Conservation (phyloP, 352 stramenopile species). For the Phytophthora fragariae region DNA sequence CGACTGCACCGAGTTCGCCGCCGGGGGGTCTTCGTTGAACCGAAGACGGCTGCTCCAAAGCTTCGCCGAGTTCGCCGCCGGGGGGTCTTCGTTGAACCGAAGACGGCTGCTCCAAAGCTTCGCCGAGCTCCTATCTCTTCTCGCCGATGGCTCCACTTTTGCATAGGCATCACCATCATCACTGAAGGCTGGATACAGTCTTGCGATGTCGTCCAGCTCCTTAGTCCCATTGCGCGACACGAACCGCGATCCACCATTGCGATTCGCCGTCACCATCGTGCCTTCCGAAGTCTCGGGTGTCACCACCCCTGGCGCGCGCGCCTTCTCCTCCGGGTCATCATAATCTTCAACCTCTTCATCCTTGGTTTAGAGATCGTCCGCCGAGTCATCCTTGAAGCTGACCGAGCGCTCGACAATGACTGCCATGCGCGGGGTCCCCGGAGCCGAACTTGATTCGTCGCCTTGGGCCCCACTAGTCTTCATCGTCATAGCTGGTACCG, state of each 20-base stretch:
- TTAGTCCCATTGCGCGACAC: constrained; percentile 2
- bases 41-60: neutral
- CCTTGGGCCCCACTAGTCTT: neutral
- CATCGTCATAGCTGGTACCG: constrained; percentile 10
- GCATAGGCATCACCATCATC: neutral
- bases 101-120: neutral
- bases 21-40: neutral
- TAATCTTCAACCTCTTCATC: neutral
- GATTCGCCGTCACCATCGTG: neutral
- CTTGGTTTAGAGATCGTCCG: neutral
- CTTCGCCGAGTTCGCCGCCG: neutral
- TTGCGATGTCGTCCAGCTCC: neutral
- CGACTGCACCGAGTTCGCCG: neutral
- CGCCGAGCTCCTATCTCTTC: neutral
- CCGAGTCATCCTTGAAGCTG: constrained; percentile 4
- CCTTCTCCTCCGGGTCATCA: constrained; percentile 8
- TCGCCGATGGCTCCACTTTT: neutral
- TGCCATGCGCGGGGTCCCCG: constrained; percentile 1
- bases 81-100: neutral
- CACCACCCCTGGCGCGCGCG: neutral
- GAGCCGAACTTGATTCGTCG: neutral
- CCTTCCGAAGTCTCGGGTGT: neutral
- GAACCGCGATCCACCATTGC: neutral
- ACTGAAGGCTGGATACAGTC: too few species aligned
- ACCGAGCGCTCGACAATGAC: constrained; percentile 6